Evolutionary conservation across 2,329 filamentous ascomycete species (phyloP).

Genomic region (Alternaria gansuensis): DNA sequence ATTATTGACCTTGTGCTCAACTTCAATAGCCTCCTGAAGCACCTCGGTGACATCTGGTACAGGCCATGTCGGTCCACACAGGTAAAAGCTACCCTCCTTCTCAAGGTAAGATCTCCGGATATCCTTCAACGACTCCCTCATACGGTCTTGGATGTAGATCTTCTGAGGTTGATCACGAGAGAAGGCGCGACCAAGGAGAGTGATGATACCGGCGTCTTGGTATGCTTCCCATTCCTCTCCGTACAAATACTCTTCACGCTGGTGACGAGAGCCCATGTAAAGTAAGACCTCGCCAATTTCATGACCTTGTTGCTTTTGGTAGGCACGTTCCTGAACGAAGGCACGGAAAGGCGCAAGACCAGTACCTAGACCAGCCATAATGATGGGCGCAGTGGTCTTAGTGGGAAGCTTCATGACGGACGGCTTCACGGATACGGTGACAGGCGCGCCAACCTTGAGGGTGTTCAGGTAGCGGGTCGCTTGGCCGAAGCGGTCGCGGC

Average conservation of each 20-base stretch:
- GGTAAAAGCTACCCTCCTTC: constrained; percentile 92
- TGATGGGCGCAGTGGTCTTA: constrained; percentile 87
- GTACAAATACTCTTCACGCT: constrained; percentile 98
- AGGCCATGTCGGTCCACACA: constrained; percentile 97
- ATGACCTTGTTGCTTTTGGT: constrained; percentile 97
- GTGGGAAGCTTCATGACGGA: constrained; percentile 98
- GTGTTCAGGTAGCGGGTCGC: constrained; percentile 87
- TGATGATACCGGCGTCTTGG: constrained; percentile 93
- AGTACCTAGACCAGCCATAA: constrained; percentile 99
- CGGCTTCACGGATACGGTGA: constrained; percentile 95
- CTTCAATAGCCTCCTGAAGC: constrained; percentile 87
- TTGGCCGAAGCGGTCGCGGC: constrained; percentile 89
- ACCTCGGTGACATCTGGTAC: constrained; percentile 96
- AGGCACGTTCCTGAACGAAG: constrained; percentile 96
- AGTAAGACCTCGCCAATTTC: constrained; percentile 91
- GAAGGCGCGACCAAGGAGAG: constrained; percentile 90
- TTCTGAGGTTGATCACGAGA: constrained; percentile 96
- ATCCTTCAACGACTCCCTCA: constrained; percentile 84
- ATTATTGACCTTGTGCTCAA: constrained; percentile 71
- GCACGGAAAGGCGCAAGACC: constrained; percentile 98
- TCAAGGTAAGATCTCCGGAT: constrained; percentile 87
- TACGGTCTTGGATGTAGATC: constrained; percentile 99
- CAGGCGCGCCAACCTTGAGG: constrained; percentile 76
- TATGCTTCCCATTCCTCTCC: constrained; percentile 99
- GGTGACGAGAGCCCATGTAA: constrained; percentile 96